Evolutionary conservation across 441 rosid species (phyloP), one percentile per base, ranked within the genome.

Genomic region (Erodium texanum): DNA sequence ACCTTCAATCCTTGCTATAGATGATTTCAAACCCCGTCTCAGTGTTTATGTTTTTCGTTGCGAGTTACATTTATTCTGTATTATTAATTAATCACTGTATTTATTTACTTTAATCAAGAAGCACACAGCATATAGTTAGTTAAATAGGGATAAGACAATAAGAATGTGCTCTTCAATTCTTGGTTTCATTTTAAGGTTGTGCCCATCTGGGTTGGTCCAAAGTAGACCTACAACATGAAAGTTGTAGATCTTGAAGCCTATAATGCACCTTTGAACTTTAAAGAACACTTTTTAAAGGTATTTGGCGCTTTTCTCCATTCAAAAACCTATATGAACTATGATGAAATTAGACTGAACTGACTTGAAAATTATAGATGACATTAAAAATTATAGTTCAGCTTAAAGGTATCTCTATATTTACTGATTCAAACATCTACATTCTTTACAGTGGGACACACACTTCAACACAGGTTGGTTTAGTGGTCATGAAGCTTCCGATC

Each of bases 1-100:
- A 76, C 56, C 43, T 73, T 74, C 29, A 77, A 71, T 68, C 69
- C 74, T 36, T 65, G 18, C 56, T 50, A 50, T 50, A 2, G 58
- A 50, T 50, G 20, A 50, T 0, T 5, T 15, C 18, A 5, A 15
- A 50, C n/a, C 18, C 52, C 12, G n/a, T 15, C 0, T 50, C 5
- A 3, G 5, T 50, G 18, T 50, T 15, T 15, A 1, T 50, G 34
- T 29, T 50, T 50, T 50, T 50, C 20, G 58, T 15, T 50, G 15
- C 2, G 11, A 43, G 50, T 43, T 10, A 43, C 50, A 12, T 43
- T 43, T 43, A 10, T 43, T 50, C 18, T 50, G 20, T 50, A 16
- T 16, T 50, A 50, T 15, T 50, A 3, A 50, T 14, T 16, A 43
- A 12, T 50, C 34, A 29, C 34, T 29, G 34, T 29, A 29, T 29